Conservation (phyloP, 176 grass and related monocot genomes). For the Lolium rigidum region DNA sequence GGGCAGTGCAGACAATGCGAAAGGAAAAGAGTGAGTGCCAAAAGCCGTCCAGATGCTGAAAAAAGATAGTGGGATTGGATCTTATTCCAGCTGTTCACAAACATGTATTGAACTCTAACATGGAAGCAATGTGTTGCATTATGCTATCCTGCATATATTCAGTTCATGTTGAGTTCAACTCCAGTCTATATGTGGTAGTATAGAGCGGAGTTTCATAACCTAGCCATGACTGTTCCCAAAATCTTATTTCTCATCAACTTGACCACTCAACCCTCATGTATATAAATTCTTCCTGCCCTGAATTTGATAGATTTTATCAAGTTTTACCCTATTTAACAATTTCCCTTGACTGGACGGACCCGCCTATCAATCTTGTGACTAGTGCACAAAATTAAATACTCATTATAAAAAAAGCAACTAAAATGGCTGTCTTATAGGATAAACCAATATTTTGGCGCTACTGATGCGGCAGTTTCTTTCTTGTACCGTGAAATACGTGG, state of each 20-base stretch:
- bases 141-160: neutral
- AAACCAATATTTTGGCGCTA: neutral
- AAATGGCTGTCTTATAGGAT: neutral
- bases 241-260: too few species aligned
- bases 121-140: neutral
- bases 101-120: neutral
- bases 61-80: neutral
- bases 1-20: neutral
- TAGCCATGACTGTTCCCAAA: neutral
- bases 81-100: neutral
- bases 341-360: too few species aligned
- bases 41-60: neutral
- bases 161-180: neutral
- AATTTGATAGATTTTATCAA: too few species aligned
- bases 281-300: too few species aligned
- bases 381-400: too few species aligned
- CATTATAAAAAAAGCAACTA: too few species aligned
- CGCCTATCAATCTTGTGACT: too few species aligned
- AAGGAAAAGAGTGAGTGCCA: neutral
- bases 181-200: neutral
- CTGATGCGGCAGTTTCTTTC: neutral
- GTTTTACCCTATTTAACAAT: too few species aligned
- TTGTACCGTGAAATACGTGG: neutral
- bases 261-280: too few species aligned
- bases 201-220: neutral